Conservation (phyloP, 1,284 basidiomycete species). For the Rhodotorula sp. region DNA sequence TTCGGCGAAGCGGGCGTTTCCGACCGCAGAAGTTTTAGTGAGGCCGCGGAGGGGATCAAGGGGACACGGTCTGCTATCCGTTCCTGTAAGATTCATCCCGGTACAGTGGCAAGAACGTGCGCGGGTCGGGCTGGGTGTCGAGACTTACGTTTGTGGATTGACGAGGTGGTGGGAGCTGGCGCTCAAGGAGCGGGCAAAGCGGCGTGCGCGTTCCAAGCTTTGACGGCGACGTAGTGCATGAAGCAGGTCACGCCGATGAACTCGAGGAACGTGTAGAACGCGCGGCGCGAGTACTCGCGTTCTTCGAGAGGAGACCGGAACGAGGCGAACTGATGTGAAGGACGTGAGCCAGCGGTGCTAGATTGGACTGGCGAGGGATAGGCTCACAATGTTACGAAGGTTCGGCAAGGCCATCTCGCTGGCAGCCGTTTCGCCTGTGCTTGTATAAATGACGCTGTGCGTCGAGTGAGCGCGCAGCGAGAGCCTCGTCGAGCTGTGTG, state of each 20-base stretch:
- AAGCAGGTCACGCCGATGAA: slow-evolving; percentile 24
- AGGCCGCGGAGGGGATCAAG: background rate
- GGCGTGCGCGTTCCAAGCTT: slow-evolving; percentile 1
- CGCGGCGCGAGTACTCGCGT: slow-evolving; percentile 31
- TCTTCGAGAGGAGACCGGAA: slow-evolving; percentile 40
- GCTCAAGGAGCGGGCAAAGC: background rate
- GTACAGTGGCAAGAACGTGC: background rate
- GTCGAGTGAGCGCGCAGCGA: background rate
- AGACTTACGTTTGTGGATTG: background rate
- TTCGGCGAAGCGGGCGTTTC: background rate
- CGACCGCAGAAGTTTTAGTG: background rate
- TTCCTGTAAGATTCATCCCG: slow-evolving; percentile 3
- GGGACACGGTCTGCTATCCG: slow-evolving; percentile 1
- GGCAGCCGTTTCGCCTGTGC: background rate
- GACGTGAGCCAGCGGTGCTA: background rate
- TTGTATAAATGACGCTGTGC: background rate
- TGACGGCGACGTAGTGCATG: slow-evolving; percentile 27
- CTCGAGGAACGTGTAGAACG: slow-evolving; percentile 37
- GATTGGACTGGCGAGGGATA: too few relatives aligned
- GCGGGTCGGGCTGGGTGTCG: background rate
- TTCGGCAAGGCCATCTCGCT: slow-evolving; percentile 34
- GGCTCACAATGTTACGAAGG: slow-evolving; percentile 40
- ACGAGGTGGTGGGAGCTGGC: too few relatives aligned
- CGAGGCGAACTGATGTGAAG: slow-evolving; percentile 31
- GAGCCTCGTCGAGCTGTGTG: background rate